Conservation (phyloP, 148 eudicot species). For the Polygonum aviculare region DNA sequence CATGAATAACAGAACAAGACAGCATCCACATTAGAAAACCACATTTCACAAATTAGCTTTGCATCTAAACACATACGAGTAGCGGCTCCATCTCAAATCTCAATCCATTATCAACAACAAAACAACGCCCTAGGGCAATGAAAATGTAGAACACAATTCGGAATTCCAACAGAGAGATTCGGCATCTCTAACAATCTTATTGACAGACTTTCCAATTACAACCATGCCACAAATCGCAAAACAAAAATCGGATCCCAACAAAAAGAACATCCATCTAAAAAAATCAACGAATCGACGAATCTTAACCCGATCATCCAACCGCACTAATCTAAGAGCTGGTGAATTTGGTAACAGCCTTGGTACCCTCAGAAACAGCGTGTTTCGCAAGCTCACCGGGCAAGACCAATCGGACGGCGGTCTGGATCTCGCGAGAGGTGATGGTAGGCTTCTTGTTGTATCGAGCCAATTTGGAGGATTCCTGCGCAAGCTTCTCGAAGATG, state of each 20-base stretch:
- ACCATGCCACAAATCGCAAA: background rate
- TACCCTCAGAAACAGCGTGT: background rate
- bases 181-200: background rate
- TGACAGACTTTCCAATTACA: background rate
- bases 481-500: background rate
- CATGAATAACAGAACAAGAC: too few relatives aligned
- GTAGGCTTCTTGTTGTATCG: background rate
- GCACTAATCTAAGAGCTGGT: background rate
- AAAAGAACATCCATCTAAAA: background rate
- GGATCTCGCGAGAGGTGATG: background rate
- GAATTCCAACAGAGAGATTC: background rate
- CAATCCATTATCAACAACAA: background rate
- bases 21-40: too few relatives aligned
- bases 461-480: background rate
- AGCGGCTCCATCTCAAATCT: background rate
- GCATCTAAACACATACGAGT: too few relatives aligned
- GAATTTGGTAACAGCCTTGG: background rate
- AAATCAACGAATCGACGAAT: background rate
- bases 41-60: too few relatives aligned
- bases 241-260: background rate
- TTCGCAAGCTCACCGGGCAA: background rate
- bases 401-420: background rate
- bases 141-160: background rate
- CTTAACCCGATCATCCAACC: background rate
- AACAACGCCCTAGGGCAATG: background rate